A percentile compares a stretch with the other conserved stretches of the same genome.
Evolutionary conservation across 2,329 filamentous ascomycete species (phyloP).

Genomic region (Fusarium bactridioides): DNA sequence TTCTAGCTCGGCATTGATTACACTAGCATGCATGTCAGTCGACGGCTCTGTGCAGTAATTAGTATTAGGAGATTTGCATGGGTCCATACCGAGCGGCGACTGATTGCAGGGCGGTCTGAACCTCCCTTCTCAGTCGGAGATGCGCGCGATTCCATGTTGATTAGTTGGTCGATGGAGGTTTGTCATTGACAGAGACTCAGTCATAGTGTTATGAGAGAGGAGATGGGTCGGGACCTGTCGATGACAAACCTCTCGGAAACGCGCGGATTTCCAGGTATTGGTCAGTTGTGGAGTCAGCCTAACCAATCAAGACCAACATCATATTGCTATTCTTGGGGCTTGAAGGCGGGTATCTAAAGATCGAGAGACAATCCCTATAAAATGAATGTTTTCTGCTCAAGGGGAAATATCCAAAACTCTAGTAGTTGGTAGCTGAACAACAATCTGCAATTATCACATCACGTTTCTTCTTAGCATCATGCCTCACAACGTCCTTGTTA

Average conservation of each 20-base stretch:
- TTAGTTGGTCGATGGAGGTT: not conserved
- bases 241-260: constrained; percentile 1
- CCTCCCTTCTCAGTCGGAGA: not conserved
- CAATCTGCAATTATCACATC: not conserved
- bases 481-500: constrained; percentile 45
- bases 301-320: not conserved
- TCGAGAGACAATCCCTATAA: not conserved
- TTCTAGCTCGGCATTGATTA: constrained; percentile 37
- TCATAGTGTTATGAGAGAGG: not conserved
- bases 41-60: not conserved
- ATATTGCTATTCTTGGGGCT: too few species aligned
- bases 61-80: too few species aligned
- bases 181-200: not conserved
- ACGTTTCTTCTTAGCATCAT: not conserved
- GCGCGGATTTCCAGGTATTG: constrained; percentile 12
- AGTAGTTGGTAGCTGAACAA: not conserved
- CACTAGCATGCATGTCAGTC: constrained; percentile 19
- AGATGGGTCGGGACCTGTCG: too few species aligned
- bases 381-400: not conserved
- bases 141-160: constrained; percentile 28
- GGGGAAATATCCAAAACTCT: accelerated
- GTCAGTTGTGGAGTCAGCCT: not conserved
- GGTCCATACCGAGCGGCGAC: constrained; percentile 28
- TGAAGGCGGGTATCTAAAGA: not conserved
- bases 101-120: constrained; percentile 3